Base-by-base conservation (phyloP, 2,329 filamentous ascomycete genomes). In the Aspergillus sojae region DNA sequence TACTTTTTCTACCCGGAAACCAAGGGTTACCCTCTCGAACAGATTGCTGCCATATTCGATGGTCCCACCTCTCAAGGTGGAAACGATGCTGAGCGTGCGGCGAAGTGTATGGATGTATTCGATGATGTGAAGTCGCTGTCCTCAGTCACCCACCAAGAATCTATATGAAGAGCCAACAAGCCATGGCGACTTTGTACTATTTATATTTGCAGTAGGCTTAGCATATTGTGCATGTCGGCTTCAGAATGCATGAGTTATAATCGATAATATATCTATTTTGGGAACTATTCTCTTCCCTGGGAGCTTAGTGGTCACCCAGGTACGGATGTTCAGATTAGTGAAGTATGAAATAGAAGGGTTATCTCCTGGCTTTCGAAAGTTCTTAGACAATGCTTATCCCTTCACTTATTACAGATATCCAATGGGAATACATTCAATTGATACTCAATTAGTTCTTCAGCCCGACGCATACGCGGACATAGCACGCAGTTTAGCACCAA, bases 401-500 rank as follows among this genome's bases (percentile, higher is more conserved):
- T 28, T 1, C 26, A 28, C 4, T 7, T 4, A 28, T 4, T 5
- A 28, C 26, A 28, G 5, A 28, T 7, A 5, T 4, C 5, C 26
- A 28, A 28, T 28, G 26, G 5, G 26, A 28, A 5, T 28, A 28
- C 5, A 28, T 28, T 7, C 19, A 45, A 45, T 21, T n/a, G 41
- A 45, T n/a, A 3, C 1, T 11, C 41, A 11, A 10, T 4, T 45
- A 12, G 41, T 7, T 9, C 19, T 21, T 45, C 19, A 9, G n/a
- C 32, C 26, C 5, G 26, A 28, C 26, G 26, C 64, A 68, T 79
- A 84, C 39, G 74, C 73, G 68, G 80, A 82, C 69, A 72, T 77
- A 26, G 57, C 73, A 62, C 82, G 75, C 69, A 85, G 64, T 57
- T 52, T 68, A 66, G 75, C 76, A 0, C 83, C 83, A 71, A 74